Evolutionary conservation across 805 yeast species (phyloP), one percentile per base, ranked within the genome.

Genomic region (Yarrowia deformans): DNA sequence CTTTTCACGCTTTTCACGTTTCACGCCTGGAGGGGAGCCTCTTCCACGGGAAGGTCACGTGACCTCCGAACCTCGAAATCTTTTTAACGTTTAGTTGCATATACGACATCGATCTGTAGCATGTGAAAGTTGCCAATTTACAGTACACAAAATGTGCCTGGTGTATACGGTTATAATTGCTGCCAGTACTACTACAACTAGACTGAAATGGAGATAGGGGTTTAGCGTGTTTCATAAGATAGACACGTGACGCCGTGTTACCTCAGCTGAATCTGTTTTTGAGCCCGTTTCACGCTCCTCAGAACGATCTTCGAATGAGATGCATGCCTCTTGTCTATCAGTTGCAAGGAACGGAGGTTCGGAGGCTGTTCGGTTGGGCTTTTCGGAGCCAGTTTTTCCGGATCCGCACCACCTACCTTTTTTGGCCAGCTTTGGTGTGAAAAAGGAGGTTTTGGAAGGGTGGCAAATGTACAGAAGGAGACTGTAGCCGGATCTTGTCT

Each of bases 361-460:
- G 34, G 34, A 46, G 50, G n/a, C 29, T 19, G 50, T 49, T 32
- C 6, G 54, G 19, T 18, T 39, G 14, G 3, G n/a, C 34, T 18
- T 10, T 37, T 54, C 58, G 58, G 43, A 54, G 43, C 43, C 58
- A 35, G 43, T 54, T 54, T 54, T 54, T 54, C 58, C 58, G 58
- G 55, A 49, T 49, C 54, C 54, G 54, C 54, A 14, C 34, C 2
- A 29, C 40, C 42, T n/a, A 35, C 56, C 35, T 14, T 29, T 18
- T 49, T 49, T n/a, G 37, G 39, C 23, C 37, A 9, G 8, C 13
- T 14, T 23, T 29, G 35, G 52, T 48, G 54, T 48, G 55, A 50
- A 35, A 35, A 50, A 50, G 42, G 29, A 34, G 14, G 6, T 16
- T 48, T 48, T 50, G 19, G 37, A n/a, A n/a, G 23, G 58, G 58